Conservation (phyloP, 1,284 basidiomycete species). For the Cutaneotrichosporon arboriforme region DNA sequence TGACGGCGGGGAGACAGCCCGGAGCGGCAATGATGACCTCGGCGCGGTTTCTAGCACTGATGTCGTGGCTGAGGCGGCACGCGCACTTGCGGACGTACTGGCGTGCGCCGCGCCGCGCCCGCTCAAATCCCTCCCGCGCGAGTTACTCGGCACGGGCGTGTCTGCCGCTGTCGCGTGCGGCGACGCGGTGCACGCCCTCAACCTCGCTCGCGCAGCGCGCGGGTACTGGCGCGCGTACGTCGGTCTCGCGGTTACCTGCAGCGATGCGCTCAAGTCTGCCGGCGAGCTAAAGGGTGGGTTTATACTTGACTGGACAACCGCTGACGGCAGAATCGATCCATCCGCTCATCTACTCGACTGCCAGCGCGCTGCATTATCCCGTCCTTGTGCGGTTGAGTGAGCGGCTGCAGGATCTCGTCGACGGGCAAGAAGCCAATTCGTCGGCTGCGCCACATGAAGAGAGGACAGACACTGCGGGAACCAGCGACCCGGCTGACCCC, state of each 20-base stretch:
- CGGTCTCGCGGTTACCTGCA: constrained; percentile 24
- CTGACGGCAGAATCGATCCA: constrained; percentile 9
- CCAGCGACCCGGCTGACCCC: neutral
- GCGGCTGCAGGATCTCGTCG: neutral
- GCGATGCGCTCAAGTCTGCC: constrained; percentile 25
- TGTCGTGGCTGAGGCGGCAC: neutral
- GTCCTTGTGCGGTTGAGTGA: constrained; percentile 4
- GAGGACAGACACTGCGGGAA: too few relatives aligned
- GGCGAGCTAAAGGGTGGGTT: constrained; percentile 17
- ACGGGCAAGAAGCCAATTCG: neutral
- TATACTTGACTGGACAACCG: neutral
- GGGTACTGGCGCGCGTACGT: constrained; percentile 29
- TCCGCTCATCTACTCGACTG: constrained; percentile 6
- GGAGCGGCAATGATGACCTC: too few relatives aligned
- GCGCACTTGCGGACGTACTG: constrained; percentile 8
- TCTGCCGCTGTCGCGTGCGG: constrained; percentile 19
- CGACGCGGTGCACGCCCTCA: constrained; percentile 12
- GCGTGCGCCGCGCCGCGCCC: constrained; percentile 9
- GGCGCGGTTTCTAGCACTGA: too few relatives aligned
- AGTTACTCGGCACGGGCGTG: constrained; percentile 33
- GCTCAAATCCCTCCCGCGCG: constrained; percentile 22
- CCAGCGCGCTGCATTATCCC: constrained; percentile 12
- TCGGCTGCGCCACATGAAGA: too few relatives aligned
- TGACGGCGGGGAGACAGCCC: too few relatives aligned
- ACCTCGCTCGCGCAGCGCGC: constrained; percentile 22